Evolutionary conservation across 306 rosid genomes (phyloP).

Genomic region (Cercis canadensis): DNA sequence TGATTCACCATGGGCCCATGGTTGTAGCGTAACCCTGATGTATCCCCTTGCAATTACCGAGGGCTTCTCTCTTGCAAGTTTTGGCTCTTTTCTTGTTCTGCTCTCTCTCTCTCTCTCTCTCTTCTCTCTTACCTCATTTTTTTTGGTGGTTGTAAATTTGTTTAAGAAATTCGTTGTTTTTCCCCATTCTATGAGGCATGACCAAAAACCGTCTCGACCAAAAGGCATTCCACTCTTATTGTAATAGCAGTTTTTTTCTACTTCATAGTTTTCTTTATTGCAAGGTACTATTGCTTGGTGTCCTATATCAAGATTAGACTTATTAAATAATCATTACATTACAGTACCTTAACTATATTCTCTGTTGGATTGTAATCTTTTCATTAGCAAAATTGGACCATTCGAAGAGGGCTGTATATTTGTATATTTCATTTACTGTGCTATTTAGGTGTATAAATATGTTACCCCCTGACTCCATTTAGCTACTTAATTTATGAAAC

Average conservation of each 20-base stretch:
- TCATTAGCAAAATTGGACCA: neutral
- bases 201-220: neutral
- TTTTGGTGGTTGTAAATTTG: neutral
- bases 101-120: neutral
- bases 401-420: constrained; percentile 1
- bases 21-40: neutral
- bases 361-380: neutral
- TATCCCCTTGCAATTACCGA: neutral
- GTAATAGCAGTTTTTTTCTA: neutral
- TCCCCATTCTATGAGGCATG: neutral
- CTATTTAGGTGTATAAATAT: neutral
- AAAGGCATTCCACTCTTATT: neutral
- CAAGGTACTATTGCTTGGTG: neutral
- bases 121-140: neutral
- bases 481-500: constrained; percentile 23
- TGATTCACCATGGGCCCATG: neutral
- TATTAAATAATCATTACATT: neutral
- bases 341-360: constrained; percentile 4
- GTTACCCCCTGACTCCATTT: neutral
- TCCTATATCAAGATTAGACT: no score
- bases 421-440: constrained; percentile 3
- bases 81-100: neutral
- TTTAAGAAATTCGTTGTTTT: neutral
- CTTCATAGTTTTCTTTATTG: neutral
- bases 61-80: neutral